Evolutionary conservation across 306 rosid genomes (phyloP), one percentile per base, ranked within the genome.

Genomic region (Pueraria montana): DNA sequence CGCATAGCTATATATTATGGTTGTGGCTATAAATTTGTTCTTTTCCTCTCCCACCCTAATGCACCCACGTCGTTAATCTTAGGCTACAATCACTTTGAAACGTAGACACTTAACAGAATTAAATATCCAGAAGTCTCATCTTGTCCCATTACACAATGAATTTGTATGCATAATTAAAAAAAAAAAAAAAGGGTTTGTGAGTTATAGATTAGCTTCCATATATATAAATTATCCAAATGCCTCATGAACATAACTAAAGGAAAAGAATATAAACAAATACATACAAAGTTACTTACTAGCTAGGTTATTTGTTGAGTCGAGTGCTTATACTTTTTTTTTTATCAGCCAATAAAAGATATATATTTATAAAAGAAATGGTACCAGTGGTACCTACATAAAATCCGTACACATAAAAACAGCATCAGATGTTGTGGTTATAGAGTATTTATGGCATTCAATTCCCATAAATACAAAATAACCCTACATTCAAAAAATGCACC

Each of bases 31-130:
- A 30, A 71, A 53, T 48, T 67, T 9, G 23, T 40, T 50, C 42
- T 78, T 63, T 84, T 68, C 70, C 61, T 78, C 58, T 43, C 53
- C 72, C 61, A 62, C 78, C 58, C 86, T 32, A 52, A 38, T 79
- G 77, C 72, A 56, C 77, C 78, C 87, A 78, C 71, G 53, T 52
- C 18, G n/a, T 23, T 40, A 3, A 18, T 70, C 66, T 24, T 49
- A 72, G 70, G 24, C 43, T 71, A 40, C 49, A 48, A 52, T 50
- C 72, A 66, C 81, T 72, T 74, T 13, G 3, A 72, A 72, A 27
- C 27, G 23, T 72, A 24, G 6, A 10, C 46, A 30, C 69, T 16
- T 59, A 38, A 77, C 70, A 34, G 11, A 30, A 50, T 8, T 63
- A 10, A 70, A 36, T 21, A 71, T 71, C 11, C 27, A 45, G 0